phyloP scores from a whole-genome alignment of 805 yeast genomes.

The Saccharomycopsis selenospora region DNA sequence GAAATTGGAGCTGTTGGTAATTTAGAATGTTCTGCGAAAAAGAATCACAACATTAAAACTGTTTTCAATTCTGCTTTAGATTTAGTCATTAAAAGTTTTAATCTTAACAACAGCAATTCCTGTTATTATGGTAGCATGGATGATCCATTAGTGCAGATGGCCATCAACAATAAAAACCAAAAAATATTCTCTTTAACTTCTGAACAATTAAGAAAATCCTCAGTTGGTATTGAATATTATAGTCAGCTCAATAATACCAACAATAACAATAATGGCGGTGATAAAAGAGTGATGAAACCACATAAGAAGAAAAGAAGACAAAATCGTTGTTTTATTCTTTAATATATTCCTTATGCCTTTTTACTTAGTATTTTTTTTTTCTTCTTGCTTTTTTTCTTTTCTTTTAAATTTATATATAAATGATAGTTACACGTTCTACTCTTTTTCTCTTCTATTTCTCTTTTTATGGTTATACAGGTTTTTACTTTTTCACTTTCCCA shows the following conservation, averaged over 20 bases:
- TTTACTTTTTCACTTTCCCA: no score
- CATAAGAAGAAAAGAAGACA: background rate
- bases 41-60: constrained; percentile 54
- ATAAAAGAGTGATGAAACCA: background rate
- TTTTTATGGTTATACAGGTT: background rate
- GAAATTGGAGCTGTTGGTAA: constrained; percentile 65
- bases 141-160: background rate
- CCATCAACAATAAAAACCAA: background rate
- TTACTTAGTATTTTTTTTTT: background rate
- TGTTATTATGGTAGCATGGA: background rate
- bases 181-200: background rate
- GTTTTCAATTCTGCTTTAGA: constrained; percentile 57
- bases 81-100: background rate
- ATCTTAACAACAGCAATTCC: background rate
- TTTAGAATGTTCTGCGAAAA: constrained; percentile 73
- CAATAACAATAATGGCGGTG: no score
- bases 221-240: background rate
- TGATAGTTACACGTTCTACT: no score
- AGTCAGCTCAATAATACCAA: background rate
- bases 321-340: constrained; percentile 1
- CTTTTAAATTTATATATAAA: no score
- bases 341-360: no score
- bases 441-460: background rate
- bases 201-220: background rate
- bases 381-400: background rate